Base-by-base conservation (phyloP, 169 alveolate genomes). In the Plasmodium gonderi region DNA sequence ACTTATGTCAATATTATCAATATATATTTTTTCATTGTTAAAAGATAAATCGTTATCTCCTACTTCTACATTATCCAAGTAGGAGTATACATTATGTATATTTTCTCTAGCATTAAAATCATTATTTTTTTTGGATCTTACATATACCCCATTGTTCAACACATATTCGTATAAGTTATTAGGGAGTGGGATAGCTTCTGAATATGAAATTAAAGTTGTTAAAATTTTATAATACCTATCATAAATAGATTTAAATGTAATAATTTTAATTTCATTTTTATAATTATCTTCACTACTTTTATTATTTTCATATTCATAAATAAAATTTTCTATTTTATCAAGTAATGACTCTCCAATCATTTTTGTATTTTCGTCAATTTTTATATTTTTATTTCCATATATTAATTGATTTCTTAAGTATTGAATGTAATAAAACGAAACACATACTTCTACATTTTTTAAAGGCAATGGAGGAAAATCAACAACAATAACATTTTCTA, bases 21-120 rank as follows among this genome's bases (percentile, higher is more conserved):
- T 78, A 49, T 77, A 90, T 65, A 90, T 90, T 42, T 78, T 90
- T 78, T 90, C 94, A 33, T 67, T 38, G 23, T 77, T 60, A 44
- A 77, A 26, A 12, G 94, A 90, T 67, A 90, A 90, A 77, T 90
- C 94, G 72, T 90, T 90, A 14, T 90, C 90, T 33, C 94, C 94
- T 31, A 90, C 76, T 7, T 90, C 91, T 26, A 90, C 51, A 64
- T 90, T 90, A 49, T 90, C 94, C 80, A 90, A 45, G 36, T 90
- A 90, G 11, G 91, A 76, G 44, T 90, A 90, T 45, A 90, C 60
- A 65, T 90, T 90, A 68, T 90, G 94, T 14, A 90, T 90, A 54
- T 90, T 90, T 36, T 90, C 94, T 40, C 94, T 77, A 65, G 89
- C 8, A 65, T 90, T 90, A 77, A 65, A 90, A 45, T 90, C 94